A percentile compares a stretch with the other conserved stretches of the same genome.
Conservation (phyloP, 768 basidiomycete species). For the Ramaria sp. region DNA sequence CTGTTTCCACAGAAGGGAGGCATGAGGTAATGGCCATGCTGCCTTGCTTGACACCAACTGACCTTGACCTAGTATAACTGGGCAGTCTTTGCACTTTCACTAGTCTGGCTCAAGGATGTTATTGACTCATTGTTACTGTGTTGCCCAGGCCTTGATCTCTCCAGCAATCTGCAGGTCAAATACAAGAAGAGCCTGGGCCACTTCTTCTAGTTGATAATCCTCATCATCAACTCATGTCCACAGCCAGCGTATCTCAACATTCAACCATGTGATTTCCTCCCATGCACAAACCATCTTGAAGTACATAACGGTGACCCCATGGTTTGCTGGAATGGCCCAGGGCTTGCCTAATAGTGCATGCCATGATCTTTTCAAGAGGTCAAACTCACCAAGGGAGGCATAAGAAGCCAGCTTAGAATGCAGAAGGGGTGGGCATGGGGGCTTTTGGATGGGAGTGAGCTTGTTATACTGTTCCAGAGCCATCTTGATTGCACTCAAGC, state of each 20-base stretch:
- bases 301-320: background rate
- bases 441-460: conserved; percentile 13
- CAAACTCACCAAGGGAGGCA: conserved; percentile 19
- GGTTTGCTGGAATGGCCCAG: background rate
- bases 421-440: conserved; percentile 6
- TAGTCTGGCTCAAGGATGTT: background rate
- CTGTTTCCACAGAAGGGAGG: no score
- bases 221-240: background rate
- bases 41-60: no score
- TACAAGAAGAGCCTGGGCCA: background rate
- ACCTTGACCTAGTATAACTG: background rate
- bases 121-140: background rate
- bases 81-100: background rate
- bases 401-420: conserved; percentile 9
- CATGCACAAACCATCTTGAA: background rate
- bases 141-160: background rate
- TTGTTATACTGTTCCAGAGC: conserved; percentile 24
- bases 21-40: no score
- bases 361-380: conserved; percentile 15
- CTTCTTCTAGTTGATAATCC: background rate
- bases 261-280: background rate
- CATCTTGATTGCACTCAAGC: conserved; percentile 18
- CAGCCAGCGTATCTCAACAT: background rate
- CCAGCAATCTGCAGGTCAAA: background rate
- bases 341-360: background rate